Evolutionary conservation across 352 stramenopile species (phyloP), one percentile per base, ranked within the genome.

Genomic region (Phytopythium cucurbitacearum): DNA sequence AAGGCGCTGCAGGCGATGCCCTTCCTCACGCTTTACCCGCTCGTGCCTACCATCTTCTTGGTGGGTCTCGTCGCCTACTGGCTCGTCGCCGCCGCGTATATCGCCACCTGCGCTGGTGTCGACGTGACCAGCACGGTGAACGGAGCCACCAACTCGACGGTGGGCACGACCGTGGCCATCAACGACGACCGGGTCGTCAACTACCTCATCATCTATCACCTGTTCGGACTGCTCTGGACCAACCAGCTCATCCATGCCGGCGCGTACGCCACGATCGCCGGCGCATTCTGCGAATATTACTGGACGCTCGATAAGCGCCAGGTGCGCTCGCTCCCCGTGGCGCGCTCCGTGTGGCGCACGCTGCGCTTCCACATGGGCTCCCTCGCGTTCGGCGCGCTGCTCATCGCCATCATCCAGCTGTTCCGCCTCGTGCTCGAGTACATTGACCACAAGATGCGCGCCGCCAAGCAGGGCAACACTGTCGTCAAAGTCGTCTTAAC

Each of bases 351-450:
- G 48, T 91, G 75, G 60, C 80, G 70, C 39, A 77, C 76, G 16
- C 48, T 93, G 34, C 71, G 80, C 11, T 93, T 87, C 53, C 89
- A 97, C 53, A 62, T 89, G 7, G 89, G 89, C 1, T 87, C 89
- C 4, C 67, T 93, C n/a, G 89, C 89, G 10, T 95, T 97, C 55
- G 89, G 86, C 16, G 86, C 65, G 35, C 55, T 97, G 10, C 75
- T 97, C 46, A 89, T 97, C 47, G 81, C 87, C n/a, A 58, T 96
- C 43, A 73, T 96, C 16, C 78, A 94, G 53, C 78, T 94, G 15
- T 32, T 91, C 10, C 79, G 86, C 7, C 64, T 91, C 12, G 57
- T 71, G 5, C 62, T 95, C 33, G 76, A 89, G 53, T 95, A 95
- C 63, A 53, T 96, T 8, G 88, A 95, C 66, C 71, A 91, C 16